Percentiles rank a stretch among this genome's conserved stretches.
phyloP scores from a whole-genome alignment of 2,329 filamentous ascomycete species.

The Tothia fuscella region DNA sequence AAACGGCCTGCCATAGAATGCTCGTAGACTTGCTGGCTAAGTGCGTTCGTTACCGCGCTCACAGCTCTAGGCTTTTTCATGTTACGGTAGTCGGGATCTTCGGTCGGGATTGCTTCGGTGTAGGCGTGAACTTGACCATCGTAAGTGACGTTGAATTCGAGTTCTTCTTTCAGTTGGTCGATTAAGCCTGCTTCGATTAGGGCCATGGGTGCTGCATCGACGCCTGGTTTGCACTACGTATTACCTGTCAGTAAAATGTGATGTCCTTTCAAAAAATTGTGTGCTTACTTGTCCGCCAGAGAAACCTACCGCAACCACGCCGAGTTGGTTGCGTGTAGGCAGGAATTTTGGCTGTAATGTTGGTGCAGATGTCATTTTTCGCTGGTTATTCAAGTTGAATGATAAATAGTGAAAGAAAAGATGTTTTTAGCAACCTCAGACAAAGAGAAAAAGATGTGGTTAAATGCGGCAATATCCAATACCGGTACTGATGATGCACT shows the following conservation, averaged over 20 bases:
- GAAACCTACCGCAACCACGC: conserved; percentile 90
- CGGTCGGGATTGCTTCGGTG: conserved; percentile 55
- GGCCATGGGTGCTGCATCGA: conserved; percentile 80
- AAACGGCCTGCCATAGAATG: conserved; percentile 75
- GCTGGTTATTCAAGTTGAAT: background rate
- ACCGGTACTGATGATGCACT: too few relatives aligned
- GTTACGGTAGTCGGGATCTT: conserved; percentile 68
- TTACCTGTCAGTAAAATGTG: conserved; percentile 11
- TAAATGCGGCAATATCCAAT: too few relatives aligned
- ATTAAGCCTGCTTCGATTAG: conserved; percentile 83
- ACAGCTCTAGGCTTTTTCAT: conserved; percentile 93
- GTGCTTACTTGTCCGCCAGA: conserved; percentile 78
- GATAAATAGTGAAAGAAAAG: background rate
- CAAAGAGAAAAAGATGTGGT: too few relatives aligned
- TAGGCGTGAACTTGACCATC: conserved; percentile 76
- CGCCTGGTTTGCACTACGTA: conserved; percentile 69
- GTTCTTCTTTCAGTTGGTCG: conserved; percentile 67
- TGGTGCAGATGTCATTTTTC: conserved; percentile 47
- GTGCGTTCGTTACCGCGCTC: conserved; percentile 68
- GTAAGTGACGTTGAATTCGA: conserved; percentile 79
- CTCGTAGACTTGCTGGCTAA: conserved; percentile 75
- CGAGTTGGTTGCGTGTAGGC: conserved; percentile 64
- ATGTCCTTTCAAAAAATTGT: conserved; percentile 11
- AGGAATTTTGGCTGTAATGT: conserved; percentile 65
- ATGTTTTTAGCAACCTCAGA: background rate